A percentile compares a stretch with the other conserved stretches of the same genome.
phyloP scores from a whole-genome alignment of 306 rosid genomes.

The Lathyrus aphaca region DNA sequence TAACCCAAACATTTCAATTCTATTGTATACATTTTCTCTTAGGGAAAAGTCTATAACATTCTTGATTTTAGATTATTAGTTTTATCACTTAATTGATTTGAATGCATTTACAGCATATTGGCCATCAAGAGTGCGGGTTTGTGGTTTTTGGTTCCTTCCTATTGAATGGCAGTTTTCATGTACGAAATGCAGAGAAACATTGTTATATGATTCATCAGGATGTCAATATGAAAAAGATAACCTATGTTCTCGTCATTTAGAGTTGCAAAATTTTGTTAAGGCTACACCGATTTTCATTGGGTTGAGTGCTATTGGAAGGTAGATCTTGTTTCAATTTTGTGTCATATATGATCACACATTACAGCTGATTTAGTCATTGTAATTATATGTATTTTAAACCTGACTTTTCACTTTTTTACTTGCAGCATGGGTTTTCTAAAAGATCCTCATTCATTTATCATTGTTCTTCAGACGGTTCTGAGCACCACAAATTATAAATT shows the following conservation, averaged over 20 bases:
- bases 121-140: constrained; percentile 67
- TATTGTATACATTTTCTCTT: not conserved
- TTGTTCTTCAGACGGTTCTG: constrained; percentile 59
- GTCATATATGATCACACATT: constrained; percentile 8
- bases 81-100: constrained; percentile 30
- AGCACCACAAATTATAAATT: constrained; percentile 60
- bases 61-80: constrained; percentile 12
- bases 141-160: constrained; percentile 89
- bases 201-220: constrained; percentile 43
- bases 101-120: constrained; percentile 64
- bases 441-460: constrained; percentile 60
- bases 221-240: constrained; percentile 40
- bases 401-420: constrained; percentile 30
- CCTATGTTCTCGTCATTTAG: constrained; percentile 62
- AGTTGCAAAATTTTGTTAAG: constrained; percentile 56
- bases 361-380: constrained; percentile 11
- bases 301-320: constrained; percentile 83
- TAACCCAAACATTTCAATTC: not conserved
- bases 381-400: constrained; percentile 16
- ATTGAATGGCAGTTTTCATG: constrained; percentile 83
- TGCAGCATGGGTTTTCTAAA: constrained; percentile 86
- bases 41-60: constrained; percentile 1
- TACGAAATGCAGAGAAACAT: constrained; percentile 59
- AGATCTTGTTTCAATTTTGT: constrained; percentile 36
- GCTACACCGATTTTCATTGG: constrained; percentile 69